phyloP scores from a whole-genome alignment of 495 filamentous ascomycete species.

The Penicillium antarcticum region DNA sequence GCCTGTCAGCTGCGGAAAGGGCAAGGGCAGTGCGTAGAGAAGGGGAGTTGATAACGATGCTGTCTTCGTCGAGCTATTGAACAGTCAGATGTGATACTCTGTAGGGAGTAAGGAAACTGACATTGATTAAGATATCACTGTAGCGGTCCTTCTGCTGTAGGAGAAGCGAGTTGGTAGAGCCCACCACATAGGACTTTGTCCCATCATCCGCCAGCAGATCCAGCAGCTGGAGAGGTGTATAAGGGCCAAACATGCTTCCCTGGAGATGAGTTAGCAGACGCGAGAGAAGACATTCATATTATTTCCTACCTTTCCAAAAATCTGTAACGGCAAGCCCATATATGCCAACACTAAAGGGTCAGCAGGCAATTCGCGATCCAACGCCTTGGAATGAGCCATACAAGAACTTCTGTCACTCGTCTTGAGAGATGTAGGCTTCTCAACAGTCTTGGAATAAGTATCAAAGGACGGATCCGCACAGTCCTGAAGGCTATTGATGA shows the following conservation, averaged over 20 bases:
- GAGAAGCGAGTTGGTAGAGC: constrained; percentile 91
- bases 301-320: constrained; percentile 79
- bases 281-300: background rate
- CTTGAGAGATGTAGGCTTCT: constrained; percentile 77
- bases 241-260: constrained; percentile 94
- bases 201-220: constrained; percentile 91
- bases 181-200: constrained; percentile 96
- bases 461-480: constrained; percentile 89
- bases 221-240: constrained; percentile 93
- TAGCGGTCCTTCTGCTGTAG: constrained; percentile 96
- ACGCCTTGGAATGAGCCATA: constrained; percentile 24
- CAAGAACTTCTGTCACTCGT: constrained; percentile 88
- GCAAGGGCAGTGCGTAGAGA: constrained; percentile 74
- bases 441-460: constrained; percentile 70
- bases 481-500: constrained; percentile 82
- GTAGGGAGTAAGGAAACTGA: constrained; percentile 22
- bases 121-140: constrained; percentile 93
- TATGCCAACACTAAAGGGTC: constrained; percentile 67
- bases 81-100: background rate
- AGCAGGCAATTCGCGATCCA: constrained; percentile 15
- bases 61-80: constrained; percentile 75
- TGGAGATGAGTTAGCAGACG: constrained; percentile 33
- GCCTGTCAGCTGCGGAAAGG: constrained; percentile 81
- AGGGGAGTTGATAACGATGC: constrained; percentile 75
- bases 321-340: constrained; percentile 90